Conservation (phyloP, 345 rosid species). For the Populus euphratica region DNA sequence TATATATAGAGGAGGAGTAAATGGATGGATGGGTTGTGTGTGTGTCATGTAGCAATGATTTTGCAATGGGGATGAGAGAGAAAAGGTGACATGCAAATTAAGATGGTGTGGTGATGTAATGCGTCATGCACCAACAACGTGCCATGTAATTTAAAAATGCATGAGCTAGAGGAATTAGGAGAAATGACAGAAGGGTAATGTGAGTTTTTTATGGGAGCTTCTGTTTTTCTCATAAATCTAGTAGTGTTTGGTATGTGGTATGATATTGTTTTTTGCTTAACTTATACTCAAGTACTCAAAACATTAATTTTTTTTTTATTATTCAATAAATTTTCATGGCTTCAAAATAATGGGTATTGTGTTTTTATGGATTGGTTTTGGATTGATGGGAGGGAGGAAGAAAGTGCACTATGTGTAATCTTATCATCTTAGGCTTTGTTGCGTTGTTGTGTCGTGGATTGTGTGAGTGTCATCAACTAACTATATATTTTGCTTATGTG, state of each 20-base stretch:
- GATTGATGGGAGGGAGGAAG: too few species aligned
- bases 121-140: slow-evolving; percentile 19
- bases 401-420: too few species aligned
- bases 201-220: not conserved
- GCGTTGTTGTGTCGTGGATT: too few species aligned
- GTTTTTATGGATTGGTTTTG: too few species aligned
- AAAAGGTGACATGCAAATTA: slow-evolving; percentile 35
- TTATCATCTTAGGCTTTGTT: too few species aligned
- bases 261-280: too few species aligned
- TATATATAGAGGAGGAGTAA: not conserved
- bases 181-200: not conserved
- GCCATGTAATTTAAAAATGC: slow-evolving; percentile 35
- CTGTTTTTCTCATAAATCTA: not conserved
- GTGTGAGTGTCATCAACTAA: too few species aligned
- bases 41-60: not conserved
- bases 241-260: too few species aligned
- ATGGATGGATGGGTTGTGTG: not conserved
- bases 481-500: too few species aligned
- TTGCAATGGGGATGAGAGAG: not conserved
- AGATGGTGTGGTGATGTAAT: slow-evolving; percentile 8
- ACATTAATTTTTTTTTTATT: too few species aligned
- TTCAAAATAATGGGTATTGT: too few species aligned
- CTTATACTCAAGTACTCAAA: too few species aligned
- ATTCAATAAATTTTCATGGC: not conserved
- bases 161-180: not conserved